Conservation (phyloP, 1,284 basidiomycete genomes). For the Neolentinus lepideus region DNA sequence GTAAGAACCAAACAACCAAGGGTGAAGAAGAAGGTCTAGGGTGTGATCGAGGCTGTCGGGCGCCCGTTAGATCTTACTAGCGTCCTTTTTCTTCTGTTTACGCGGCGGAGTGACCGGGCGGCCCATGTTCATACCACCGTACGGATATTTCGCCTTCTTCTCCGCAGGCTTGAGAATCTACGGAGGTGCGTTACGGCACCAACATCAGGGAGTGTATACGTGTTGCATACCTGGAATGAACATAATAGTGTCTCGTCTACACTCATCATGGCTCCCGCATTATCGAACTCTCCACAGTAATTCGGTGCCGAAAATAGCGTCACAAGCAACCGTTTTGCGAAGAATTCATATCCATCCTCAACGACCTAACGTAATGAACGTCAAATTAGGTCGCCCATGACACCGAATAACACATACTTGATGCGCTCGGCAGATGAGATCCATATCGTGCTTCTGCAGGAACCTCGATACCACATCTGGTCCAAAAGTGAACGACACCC, state of each 20-base stretch:
- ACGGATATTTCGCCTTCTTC: conserved; percentile 94
- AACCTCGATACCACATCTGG: conserved; percentile 97
- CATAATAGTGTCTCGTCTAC: conserved; percentile 97
- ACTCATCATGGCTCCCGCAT: conserved; percentile 99
- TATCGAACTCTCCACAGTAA: conserved; percentile 98
- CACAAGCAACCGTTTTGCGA: conserved; percentile 95
- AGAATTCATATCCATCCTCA: conserved; percentile 99
- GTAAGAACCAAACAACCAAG: background rate
- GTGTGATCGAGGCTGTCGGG: background rate
- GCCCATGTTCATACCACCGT: conserved; percentile 74
- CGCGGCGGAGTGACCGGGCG: conserved; percentile 76
- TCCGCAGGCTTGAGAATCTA: conserved; percentile 98
- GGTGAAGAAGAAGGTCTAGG: background rate
- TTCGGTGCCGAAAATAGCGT: conserved; percentile 98
- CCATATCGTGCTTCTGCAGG: conserved; percentile 99
- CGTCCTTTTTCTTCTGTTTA: conserved; percentile 81
- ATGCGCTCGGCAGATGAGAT: conserved; percentile 97
- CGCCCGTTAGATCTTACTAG: conserved; percentile 41
- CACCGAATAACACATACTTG: conserved; percentile 50
- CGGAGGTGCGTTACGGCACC: background rate
- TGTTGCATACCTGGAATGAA: conserved; percentile 84
- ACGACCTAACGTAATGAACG: conserved; percentile 61
- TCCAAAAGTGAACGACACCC: conserved; percentile 98
- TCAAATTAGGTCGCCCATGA: background rate
- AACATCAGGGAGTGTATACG: background rate